Evolutionary conservation across 1,139 yeast species (phyloP).

Genomic region (Yamadazyma buinensis): DNA sequence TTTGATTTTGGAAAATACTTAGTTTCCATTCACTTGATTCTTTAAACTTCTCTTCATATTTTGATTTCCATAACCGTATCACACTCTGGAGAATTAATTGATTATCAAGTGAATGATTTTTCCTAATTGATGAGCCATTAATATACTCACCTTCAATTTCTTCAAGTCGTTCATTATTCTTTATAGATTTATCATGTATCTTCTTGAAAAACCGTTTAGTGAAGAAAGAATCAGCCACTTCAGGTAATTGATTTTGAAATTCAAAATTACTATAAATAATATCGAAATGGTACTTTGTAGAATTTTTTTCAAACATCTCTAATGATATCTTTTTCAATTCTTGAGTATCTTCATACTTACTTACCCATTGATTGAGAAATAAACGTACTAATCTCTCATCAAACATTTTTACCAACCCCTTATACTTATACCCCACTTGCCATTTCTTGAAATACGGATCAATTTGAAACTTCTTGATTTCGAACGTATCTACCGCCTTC

Average conservation of each 20-base stretch:
- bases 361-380: not conserved
- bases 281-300: not conserved
- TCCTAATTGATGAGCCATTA: slow-evolving; percentile 1
- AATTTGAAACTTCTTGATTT: not conserved
- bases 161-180: not conserved
- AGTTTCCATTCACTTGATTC: slow-evolving; percentile 15
- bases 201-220: slow-evolving; percentile 7
- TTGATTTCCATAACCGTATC: slow-evolving; percentile 18
- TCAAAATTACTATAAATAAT: slow-evolving; percentile 4
- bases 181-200: slow-evolving; percentile 2
- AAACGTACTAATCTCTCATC: not conserved
- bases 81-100: slow-evolving; percentile 1
- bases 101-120: slow-evolving; percentile 4
- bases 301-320: not conserved
- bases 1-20: slow-evolving; percentile 11
- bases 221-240: slow-evolving; percentile 8
- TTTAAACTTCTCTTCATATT: slow-evolving; percentile 15
- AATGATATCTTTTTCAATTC: not conserved
- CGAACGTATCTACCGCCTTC: not conserved
- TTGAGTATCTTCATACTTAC: not conserved
- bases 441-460: slow-evolving; percentile 4
- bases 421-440: not conserved
- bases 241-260: slow-evolving; percentile 5
- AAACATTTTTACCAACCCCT: not conserved
- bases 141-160: not conserved